A percentile compares a stretch with the other conserved stretches of the same genome.
Evolutionary conservation across 169 alveolate species (phyloP).

Genomic region (Amoebophrya sp.): DNA sequence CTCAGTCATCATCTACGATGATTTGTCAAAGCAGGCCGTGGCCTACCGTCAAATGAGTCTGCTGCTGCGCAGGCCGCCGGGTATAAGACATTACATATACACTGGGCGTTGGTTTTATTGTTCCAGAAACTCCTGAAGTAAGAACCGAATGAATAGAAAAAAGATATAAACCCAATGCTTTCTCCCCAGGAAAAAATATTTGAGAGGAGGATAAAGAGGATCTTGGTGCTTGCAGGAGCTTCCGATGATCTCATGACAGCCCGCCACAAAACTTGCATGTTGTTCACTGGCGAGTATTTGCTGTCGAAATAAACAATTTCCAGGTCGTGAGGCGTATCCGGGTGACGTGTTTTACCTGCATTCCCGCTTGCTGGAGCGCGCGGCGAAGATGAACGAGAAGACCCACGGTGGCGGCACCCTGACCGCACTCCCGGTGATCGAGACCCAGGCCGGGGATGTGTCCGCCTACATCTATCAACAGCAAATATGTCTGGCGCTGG

Average conservation of each 20-base stretch:
- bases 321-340: slow-evolving; percentile 94
- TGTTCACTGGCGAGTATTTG: no score
- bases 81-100: neutral
- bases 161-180: no score
- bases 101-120: no score
- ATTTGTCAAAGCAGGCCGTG: slow-evolving; percentile 94
- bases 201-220: no score
- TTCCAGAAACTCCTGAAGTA: no score
- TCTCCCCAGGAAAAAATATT: no score
- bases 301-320: no score
- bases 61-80: slow-evolving; percentile 47
- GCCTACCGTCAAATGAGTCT: slow-evolving; percentile 79
- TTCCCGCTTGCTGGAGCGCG: slow-evolving; percentile 91
- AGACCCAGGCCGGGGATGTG: slow-evolving; percentile 96
- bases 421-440: slow-evolving; percentile 96
- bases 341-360: slow-evolving; percentile 95
- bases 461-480: slow-evolving; percentile 93
- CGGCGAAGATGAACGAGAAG: slow-evolving; percentile 88
- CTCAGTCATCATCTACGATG: slow-evolving; percentile 93
- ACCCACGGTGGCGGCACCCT: slow-evolving; percentile 89
- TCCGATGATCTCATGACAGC: no score
- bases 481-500: no score
- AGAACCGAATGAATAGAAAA: no score
- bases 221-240: no score
- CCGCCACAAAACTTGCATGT: no score